Percentiles rank a stretch among this genome's conserved stretches.
phyloP scores from a whole-genome alignment of 768 basidiomycete genomes.

The Tricholoma flavovirens region DNA sequence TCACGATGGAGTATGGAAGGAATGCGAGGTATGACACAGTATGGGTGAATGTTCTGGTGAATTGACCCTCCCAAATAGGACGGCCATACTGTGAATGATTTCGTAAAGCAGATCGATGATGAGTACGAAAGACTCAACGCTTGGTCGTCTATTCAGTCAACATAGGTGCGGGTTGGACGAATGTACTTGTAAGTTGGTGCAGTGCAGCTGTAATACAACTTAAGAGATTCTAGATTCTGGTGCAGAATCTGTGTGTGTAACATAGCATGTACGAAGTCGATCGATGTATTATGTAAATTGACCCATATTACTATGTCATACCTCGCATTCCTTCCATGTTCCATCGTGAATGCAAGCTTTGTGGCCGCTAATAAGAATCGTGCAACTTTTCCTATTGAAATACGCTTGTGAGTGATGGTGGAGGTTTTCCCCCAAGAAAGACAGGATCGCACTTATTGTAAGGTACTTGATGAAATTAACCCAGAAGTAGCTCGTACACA shows the following conservation, averaged over 20 bases:
- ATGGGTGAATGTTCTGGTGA: background rate
- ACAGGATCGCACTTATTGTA: constrained; percentile 38
- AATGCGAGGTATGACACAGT: constrained; percentile 55
- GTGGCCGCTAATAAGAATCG: constrained; percentile 66
- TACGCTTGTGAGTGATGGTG: constrained; percentile 3
- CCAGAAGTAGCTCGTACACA: constrained; percentile 75
- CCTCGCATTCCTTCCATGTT: constrained; percentile 76
- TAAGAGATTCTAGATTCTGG: background rate
- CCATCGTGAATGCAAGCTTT: constrained; percentile 73
- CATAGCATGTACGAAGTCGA: background rate
- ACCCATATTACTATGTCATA: constrained; percentile 27
- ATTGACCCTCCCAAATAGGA: constrained; percentile 35
- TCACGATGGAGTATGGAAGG: constrained; percentile 72
- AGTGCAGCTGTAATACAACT: background rate
- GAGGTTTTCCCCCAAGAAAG: background rate
- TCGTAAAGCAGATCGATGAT: constrained; percentile 69
- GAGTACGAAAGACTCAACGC: constrained; percentile 65
- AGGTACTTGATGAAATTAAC: constrained; percentile 22
- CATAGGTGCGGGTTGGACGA: background rate
- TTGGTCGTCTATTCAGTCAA: background rate
- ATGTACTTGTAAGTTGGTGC: background rate
- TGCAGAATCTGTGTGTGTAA: background rate
- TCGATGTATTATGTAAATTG: background rate
- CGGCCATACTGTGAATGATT: constrained; percentile 70
- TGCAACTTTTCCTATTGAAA: constrained; percentile 71